Evolutionary conservation across 371 early-diverging fungal genomes (phyloP), one percentile per base, ranked within the genome.

Genomic region (Circinella minor): DNA sequence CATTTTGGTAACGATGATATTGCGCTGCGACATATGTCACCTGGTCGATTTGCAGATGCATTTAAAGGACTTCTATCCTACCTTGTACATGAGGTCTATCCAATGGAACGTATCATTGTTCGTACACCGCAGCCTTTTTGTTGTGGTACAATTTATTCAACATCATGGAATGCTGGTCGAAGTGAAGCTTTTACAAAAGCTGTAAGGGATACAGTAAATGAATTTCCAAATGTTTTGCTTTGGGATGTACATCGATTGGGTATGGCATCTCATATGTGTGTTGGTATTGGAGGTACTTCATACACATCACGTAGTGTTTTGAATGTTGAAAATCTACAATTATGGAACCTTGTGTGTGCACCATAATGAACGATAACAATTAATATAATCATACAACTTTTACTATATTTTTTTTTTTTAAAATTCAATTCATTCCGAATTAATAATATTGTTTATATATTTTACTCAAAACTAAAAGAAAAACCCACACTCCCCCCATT

Each of bases 161-260:
- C 83, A 15, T 71, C 80, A 18, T 83, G 83, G 83, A 81, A 77
- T 55, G 65, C 69, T 0, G 83, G 79, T 6, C 73, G 83, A 18
- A 81, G 79, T 72, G 61, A 63, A 59, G 74, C 77, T 4, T 81
- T 83, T 69, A 73, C 79, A 1, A 38, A 51, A 27, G 70, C 67
- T 7, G 73, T 83, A 11, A 73, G 73, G n/a, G 66, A 79, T 14
- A 59, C 66, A 14, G 36, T 49, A 36, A 55, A 64, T 4, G 48
- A 65, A 38, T 37, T 46, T 7, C 55, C 51, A 47, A 61, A 65
- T 14, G 64, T 81, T 4, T 17, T 75, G 10, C 65, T 83, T 43
- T 83, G 83, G 83, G 79, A 83, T 55, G 70, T 74, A 0, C 77
- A 81, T 63, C 65, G 55, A n/a, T 62, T 83, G 11, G 83, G 83